Percentiles rank a stretch among this genome's conserved stretches.
Evolutionary conservation across 345 rosid species (phyloP).

Genomic region (Populus ilicifolia): DNA sequence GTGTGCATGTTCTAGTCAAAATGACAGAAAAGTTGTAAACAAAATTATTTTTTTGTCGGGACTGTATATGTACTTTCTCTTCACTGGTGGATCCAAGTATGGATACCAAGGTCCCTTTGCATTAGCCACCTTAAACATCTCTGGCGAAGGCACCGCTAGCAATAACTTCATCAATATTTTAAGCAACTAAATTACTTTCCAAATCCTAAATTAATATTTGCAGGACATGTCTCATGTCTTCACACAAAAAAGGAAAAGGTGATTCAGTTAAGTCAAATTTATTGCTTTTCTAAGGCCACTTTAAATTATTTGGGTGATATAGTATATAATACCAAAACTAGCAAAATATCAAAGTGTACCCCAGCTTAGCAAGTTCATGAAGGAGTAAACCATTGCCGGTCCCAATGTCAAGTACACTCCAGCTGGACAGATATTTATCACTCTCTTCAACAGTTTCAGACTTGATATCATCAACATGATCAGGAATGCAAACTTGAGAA

Average conservation of each 20-base stretch:
- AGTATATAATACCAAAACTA: conserved; percentile 31
- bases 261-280: neutral
- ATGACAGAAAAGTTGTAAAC: too few relatives aligned
- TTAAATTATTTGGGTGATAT: neutral
- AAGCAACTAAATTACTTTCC: neutral
- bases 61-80: too few relatives aligned
- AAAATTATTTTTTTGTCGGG: too few relatives aligned
- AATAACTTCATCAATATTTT: too few relatives aligned
- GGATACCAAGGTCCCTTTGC: neutral
- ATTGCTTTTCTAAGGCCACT: too few relatives aligned
- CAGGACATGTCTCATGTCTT: neutral
- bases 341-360: conserved; percentile 53
- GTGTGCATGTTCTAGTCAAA: neutral
- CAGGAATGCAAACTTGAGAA: conserved; percentile 47
- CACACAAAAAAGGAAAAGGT: neutral
- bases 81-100: too few relatives aligned
- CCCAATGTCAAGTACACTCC: conserved; percentile 97
- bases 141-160: too few relatives aligned
- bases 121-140: neutral
- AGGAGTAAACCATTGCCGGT: conserved; percentile 96
- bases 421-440: conserved; percentile 56
- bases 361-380: conserved; percentile 90
- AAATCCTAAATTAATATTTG: neutral
- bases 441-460: conserved; percentile 46
- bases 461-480: conserved; percentile 36